Evolutionary conservation across 225 moss, liverwort and hornwort genomes (phyloP), one percentile per base, ranked within the genome.

Genomic region (Pleurozium schreberi): DNA sequence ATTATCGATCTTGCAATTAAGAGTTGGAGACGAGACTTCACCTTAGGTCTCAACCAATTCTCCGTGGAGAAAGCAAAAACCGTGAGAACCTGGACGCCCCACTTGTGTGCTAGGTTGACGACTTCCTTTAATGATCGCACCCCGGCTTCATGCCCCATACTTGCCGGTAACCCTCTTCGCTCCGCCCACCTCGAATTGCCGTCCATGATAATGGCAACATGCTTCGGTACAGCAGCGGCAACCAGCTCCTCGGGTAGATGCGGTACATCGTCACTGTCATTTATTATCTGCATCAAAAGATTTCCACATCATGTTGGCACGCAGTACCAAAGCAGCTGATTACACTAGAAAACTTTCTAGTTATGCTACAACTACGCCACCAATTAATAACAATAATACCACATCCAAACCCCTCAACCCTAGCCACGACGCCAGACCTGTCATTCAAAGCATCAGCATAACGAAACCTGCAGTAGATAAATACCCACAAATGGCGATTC

Each of bases 121-220:
- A 97, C 95, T 87, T 93, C 88, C 93, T 91, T 96, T 36, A 98
- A 90, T 52, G 97, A 90, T 84, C 94, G 92, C 53, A 92, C 96
- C 85, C 98, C 98, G 60, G 97, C 95, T 85, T 96, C 96, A 89
- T 98, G 98, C 76, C 98, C 98, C 85, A 93, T 89, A 59, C 94
- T 95, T 45, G 94, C 85, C 85, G 96, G 96, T 94, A 95, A 82
- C 33, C 98, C 98, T 91, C 94, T 92, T 53, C 93, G 88, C 83
- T 95, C 94, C 59, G 98, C 98, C 98, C 98, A 98, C 88, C 98
- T 90, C 30, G 98, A 95, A 85, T 98, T 98, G 67, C 98, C 98
- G 89, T 98, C 98, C 98, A 98, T 97, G 66, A 98, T 97, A 40
- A 98, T 96, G 60, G 98, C 97, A 58, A 98, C 96, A 85, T 98